Percentiles rank a stretch among this genome's conserved stretches.
phyloP scores from a whole-genome alignment of 352 stramenopile species.

The Pythium brachiatum region DNA sequence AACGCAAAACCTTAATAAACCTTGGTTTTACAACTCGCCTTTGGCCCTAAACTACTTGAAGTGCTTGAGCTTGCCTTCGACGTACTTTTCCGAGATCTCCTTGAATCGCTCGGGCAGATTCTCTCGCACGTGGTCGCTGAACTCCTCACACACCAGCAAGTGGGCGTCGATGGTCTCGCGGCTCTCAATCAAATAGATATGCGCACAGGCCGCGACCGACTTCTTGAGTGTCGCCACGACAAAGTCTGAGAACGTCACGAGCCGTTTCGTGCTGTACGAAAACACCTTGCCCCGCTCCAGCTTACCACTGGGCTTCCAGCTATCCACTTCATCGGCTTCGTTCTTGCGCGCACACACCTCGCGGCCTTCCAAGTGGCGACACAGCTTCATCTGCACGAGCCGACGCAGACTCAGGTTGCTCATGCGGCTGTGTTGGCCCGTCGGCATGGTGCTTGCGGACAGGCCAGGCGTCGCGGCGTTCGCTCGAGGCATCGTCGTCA shows the following conservation, averaged over 20 bases:
- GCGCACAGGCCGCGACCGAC: constrained; percentile 53
- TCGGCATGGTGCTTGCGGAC: constrained; percentile 22
- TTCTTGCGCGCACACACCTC: constrained; percentile 40
- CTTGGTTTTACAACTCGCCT: not conserved
- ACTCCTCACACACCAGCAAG: constrained; percentile 62
- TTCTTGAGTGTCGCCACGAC: constrained; percentile 42
- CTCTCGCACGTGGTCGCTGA: constrained; percentile 52
- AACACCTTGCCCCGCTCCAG: constrained; percentile 61
- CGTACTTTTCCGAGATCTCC: constrained; percentile 32
- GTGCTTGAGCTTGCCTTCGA: constrained; percentile 21
- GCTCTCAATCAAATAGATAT: constrained; percentile 62
- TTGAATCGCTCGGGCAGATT: constrained; percentile 31
- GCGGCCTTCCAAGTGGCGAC: constrained; percentile 58
- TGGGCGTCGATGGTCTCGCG: constrained; percentile 72
- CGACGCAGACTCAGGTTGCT: constrained; percentile 58
- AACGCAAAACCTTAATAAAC: too few species aligned
- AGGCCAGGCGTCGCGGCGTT: constrained; percentile 19
- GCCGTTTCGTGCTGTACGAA: constrained; percentile 44
- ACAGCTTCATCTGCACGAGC: constrained; percentile 68
- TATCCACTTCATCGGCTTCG: constrained; percentile 25
- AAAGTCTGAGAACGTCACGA: constrained; percentile 60
- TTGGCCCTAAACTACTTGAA: not conserved
- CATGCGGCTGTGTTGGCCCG: constrained; percentile 30
- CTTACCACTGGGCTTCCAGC: constrained; percentile 44
- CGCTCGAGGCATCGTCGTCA: not conserved